Base-by-base conservation (phyloP, 192 early-diverging fungal genomes). In the Borealophlyctis nickersoniae region DNA sequence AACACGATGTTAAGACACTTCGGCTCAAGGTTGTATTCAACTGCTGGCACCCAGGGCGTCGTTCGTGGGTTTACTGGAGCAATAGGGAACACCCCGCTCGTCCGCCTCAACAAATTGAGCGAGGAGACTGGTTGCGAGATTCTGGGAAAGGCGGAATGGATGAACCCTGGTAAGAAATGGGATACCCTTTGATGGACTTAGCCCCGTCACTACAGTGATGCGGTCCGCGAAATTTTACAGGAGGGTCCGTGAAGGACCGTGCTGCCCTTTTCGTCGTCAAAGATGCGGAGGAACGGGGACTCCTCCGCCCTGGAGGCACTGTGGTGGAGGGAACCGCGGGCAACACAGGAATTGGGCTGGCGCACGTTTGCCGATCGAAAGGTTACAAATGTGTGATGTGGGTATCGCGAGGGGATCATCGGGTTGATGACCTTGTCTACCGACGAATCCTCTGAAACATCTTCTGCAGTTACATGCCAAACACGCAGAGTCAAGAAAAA, bases 321-420 rank as follows among this genome's bases (percentile, higher is more conserved):
- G 84, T 98, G 82, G 1, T 95, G 84, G 75, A 79, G 35, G 77
- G 70, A 0, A 79, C 77, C 3, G 72, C 72, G 27, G 79, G 82
- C 26, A 98, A 98, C 77, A 98, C 96, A 11, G 96, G 96, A 26
- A 97, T 97, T 67, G 94, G 94, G 0, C 81, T 97, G 49, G 94
- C 94, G 13, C 94, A 95, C 61, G 91, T 97, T 50, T 94, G 92
- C 59, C 80, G 91, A 53, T 86, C 94, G 65, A 91, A 89, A 77
- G 94, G 94, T 4, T 97, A 97, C 82, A 91, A 90, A 67, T 93
- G 91, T 61, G 91, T 95, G 14, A 95, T 96, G 72, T 73, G 56
- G 51, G 67, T 67, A 24, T n/a, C n/a, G n/a, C n/a, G n/a, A n/a
- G n/a, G n/a, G n/a, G n/a, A n/a, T n/a, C n/a, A n/a, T n/a, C n/a